A percentile compares a stretch with the other conserved stretches of the same genome.
Evolutionary conservation across 495 filamentous ascomycete species (phyloP).

Genomic region (Talaromyces trachyspermus): DNA sequence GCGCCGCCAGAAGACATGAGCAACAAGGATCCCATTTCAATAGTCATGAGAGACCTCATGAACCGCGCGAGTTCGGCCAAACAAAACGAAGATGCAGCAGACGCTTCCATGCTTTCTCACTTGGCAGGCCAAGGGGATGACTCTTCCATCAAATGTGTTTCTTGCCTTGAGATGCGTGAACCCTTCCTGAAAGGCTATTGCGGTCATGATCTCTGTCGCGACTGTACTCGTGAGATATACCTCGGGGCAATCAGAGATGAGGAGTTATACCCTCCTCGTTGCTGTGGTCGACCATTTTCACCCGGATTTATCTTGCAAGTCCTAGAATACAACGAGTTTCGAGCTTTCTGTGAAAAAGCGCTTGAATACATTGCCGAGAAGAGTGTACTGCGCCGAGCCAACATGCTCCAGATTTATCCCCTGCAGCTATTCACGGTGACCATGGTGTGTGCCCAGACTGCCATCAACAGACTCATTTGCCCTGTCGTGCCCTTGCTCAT

Average conservation of each 20-base stretch:
- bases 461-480: constrained; percentile 12
- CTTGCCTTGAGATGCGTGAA: constrained; percentile 8
- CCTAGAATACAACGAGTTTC: constrained; percentile 10
- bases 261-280: constrained; percentile 18
- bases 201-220: constrained; percentile 12
- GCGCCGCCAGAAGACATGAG: background rate
- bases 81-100: background rate
- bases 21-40: background rate
- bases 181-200: constrained; percentile 8
- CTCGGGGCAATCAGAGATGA: constrained; percentile 16
- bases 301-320: constrained; percentile 7
- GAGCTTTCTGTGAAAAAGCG: constrained; percentile 9
- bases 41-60: background rate
- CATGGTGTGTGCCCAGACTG: constrained; percentile 13
- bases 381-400: constrained; percentile 14
- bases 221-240: constrained; percentile 12
- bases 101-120: background rate
- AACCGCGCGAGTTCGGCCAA: background rate
- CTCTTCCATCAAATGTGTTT: constrained; percentile 5
- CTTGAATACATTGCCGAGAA: constrained; percentile 15
- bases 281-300: constrained; percentile 7
- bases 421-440: constrained; percentile 8
- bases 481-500: constrained; percentile 12
- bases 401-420: constrained; percentile 19
- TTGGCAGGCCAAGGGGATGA: background rate